Evolutionary conservation across 176 grass and related monocot species (phyloP), one percentile per base, ranked within the genome.

Genomic region (Avena eriantha): DNA sequence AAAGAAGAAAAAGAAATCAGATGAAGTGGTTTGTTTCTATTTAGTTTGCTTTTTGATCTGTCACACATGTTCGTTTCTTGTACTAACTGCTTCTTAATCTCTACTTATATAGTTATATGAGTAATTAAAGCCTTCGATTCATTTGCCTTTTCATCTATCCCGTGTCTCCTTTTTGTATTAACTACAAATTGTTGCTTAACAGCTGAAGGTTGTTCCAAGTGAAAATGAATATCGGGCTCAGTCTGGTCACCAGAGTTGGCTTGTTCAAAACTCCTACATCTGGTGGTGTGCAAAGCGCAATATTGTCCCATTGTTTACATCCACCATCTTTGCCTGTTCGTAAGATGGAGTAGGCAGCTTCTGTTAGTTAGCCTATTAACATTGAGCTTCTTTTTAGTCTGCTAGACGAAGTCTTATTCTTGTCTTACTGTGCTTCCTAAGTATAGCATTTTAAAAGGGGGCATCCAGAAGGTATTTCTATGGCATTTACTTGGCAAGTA

Each of bases 261-360:
- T 61, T 98, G 35, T 98, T 98, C 61, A 96, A 94, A 87, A 98
- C 97, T 43, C 97, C 97, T 3, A 98, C 94, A 81, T 98, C 97
- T 50, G 97, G 97, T 66, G 97, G 97, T 45, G 97, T 98, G 43
- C 93, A n/a, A 86, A 96, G 93, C 16, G 93, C 97, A 65, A 98
- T 94, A 18, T 96, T 88, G 55, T 88, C 88, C 11, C 97, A 98
- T 73, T 93, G 87, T 93, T 74, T 98, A 49, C 97, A 93, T 58
- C 94, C 93, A n/a, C 96, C 96, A 0, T 92, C 96, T 51, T 90
- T 98, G 57, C 93, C 93, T 64, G 93, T 98, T 12, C 92, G 90
- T 51, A 96, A 96, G 54, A 96, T 98, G 93, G 96, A 98, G 59
- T 93, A 96, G 90, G 96, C 94, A 75, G 26, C 26, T 84, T 66